Conservation (phyloP, 805 yeast species). For the Barnettozyma botsteinii region DNA sequence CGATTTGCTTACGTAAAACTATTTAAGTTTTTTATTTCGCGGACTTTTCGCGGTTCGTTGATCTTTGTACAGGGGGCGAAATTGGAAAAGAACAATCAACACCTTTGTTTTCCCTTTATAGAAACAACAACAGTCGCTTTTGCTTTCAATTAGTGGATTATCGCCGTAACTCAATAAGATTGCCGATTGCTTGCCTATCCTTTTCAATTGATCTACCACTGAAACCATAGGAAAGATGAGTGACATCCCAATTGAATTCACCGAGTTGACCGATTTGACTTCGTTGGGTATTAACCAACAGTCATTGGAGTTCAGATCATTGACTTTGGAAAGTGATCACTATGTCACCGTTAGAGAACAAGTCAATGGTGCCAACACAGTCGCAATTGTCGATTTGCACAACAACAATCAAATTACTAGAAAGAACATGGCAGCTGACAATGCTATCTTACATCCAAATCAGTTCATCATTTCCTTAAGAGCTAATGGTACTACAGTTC, state of each 20-base stretch:
- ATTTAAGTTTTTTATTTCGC: background rate
- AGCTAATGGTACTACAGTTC: conserved; percentile 95
- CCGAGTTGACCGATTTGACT: conserved; percentile 88
- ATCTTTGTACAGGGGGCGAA: conserved; percentile 1
- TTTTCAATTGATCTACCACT: background rate
- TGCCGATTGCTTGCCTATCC: background rate
- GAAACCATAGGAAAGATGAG: conserved; percentile 26
- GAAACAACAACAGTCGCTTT: no score
- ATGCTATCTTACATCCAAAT: conserved; percentile 94
- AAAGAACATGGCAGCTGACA: conserved; percentile 95
- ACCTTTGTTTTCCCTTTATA: background rate
- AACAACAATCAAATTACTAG: conserved; percentile 76
- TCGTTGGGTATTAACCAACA: conserved; percentile 78
- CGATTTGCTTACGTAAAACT: background rate
- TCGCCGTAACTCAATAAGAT: no score
- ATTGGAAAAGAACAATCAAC: background rate
- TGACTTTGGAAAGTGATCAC: conserved; percentile 90
- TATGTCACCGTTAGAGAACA: conserved; percentile 79
- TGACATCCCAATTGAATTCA: conserved; percentile 94
- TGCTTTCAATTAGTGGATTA: no score
- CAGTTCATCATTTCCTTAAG: conserved; percentile 85
- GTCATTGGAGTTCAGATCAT: conserved; percentile 85
- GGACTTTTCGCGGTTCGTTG: conserved; percentile 5
- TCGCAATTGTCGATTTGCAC: conserved; percentile 83
- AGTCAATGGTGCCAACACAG: conserved; percentile 66